Conservation (phyloP, 2,329 filamentous ascomycete species). For the Coleophoma cylindrospora region DNA sequence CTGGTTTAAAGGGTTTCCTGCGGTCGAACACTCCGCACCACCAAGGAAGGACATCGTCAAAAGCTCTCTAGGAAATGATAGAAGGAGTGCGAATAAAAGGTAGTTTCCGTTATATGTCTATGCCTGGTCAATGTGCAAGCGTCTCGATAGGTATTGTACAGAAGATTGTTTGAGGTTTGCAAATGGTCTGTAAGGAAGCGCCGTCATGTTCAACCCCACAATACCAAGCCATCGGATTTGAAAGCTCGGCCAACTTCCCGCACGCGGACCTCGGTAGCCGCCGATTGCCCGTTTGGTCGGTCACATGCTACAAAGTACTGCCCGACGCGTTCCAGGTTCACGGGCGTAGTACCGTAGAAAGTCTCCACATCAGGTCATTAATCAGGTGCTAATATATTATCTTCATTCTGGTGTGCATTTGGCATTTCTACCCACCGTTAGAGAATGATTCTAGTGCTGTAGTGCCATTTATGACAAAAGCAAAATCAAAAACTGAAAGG, state of each 20-base stretch:
- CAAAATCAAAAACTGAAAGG: not conserved
- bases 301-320: not conserved
- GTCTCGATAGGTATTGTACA: not conserved
- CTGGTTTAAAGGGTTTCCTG: constrained; percentile 91
- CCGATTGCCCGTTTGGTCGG: no score
- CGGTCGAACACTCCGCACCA: constrained; percentile 94
- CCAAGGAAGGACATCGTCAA: constrained; percentile 84
- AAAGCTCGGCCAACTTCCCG: not conserved
- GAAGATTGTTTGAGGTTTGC: no score
- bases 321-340: no score
- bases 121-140: not conserved
- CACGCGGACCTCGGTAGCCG: no score
- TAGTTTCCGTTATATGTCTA: not conserved
- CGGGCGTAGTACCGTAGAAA: no score
- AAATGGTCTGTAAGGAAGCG: no score
- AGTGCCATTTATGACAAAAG: constrained; percentile 5
- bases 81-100: not conserved
- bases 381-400: no score
- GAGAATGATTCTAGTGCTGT: not conserved
- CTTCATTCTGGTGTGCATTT: no score
- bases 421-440: no score
- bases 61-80: not conserved
- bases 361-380: no score
- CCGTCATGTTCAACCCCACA: no score
- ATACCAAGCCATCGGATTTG: not conserved